A percentile compares a stretch with the other conserved stretches of the same genome.
Conservation (phyloP, 768 basidiomycete genomes). For the Chalciporus pseudorubinellus region DNA sequence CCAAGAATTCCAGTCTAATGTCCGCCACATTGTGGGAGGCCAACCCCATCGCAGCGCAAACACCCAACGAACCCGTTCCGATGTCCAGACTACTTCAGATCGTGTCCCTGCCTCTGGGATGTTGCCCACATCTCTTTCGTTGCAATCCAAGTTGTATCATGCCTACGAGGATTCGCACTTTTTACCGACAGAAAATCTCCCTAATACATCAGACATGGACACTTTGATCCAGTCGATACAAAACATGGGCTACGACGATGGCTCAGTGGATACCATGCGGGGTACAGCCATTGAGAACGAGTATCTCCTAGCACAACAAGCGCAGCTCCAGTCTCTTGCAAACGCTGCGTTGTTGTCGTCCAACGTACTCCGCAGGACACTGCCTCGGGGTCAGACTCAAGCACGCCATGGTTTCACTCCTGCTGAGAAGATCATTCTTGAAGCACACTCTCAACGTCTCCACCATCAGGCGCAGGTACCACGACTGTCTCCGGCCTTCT, state of each 20-base stretch:
- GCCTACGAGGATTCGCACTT: conserved; percentile 16
- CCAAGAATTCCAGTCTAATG: conserved; percentile 43
- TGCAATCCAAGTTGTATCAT: conserved; percentile 22
- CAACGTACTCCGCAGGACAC: conserved; percentile 3
- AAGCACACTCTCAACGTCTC: conserved; percentile 40
- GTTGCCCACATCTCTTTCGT: conserved; percentile 17
- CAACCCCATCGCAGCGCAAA: conserved; percentile 10
- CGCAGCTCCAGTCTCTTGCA: conserved; percentile 24
- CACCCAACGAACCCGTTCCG: conserved; percentile 3
- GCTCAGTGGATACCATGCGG: conserved; percentile 13
- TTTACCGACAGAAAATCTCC: conserved; percentile 12
- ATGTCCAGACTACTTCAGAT: conserved; percentile 3
- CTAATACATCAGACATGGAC: conserved; percentile 40
- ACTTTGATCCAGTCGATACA: conserved; percentile 37
- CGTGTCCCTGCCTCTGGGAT: not conserved
- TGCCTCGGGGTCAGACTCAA: conserved; percentile 31
- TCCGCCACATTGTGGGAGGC: conserved; percentile 2
- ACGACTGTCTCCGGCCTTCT: conserved; percentile 2
- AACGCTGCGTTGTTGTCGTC: conserved; percentile 14
- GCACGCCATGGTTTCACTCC: conserved; percentile 61
- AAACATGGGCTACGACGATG: conserved; percentile 20
- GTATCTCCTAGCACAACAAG: conserved; percentile 18
- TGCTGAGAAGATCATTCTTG: conserved; percentile 67
- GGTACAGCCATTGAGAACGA: conserved; percentile 14
- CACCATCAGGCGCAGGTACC: conserved; percentile 16